Percentiles rank a stretch among this genome's conserved stretches.
Evolutionary conservation across 352 stramenopile species (phyloP).

Genomic region (Chrysophaeum taylorii): DNA sequence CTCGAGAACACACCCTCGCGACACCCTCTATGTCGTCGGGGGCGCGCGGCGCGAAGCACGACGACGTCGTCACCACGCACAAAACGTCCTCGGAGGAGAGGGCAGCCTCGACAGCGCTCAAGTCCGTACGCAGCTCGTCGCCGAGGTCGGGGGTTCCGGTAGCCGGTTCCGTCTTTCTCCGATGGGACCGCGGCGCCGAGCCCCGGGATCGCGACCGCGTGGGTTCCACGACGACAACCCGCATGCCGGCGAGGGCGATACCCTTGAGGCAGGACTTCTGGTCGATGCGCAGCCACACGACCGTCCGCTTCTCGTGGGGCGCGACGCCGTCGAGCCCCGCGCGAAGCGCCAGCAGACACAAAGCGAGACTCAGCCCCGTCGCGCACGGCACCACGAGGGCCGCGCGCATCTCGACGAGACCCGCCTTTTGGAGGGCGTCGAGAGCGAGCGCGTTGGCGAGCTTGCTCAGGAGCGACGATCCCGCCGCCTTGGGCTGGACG

Average conservation of each 20-base stretch:
- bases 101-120: conserved; percentile 56
- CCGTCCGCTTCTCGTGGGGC: not conserved
- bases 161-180: conserved; percentile 23
- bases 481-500: conserved; percentile 94
- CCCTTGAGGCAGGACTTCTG: conserved; percentile 98
- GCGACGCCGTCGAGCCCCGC: not conserved
- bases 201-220: conserved; percentile 33
- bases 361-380: conserved; percentile 88
- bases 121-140: conserved; percentile 76
- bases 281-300: conserved; percentile 77
- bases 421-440: conserved; percentile 75
- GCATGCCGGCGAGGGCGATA: conserved; percentile 79
- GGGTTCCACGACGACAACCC: conserved; percentile 66
- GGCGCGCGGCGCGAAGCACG: conserved; percentile 91
- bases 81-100: conserved; percentile 62
- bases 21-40: conserved; percentile 85
- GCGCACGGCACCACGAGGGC: conserved; percentile 84
- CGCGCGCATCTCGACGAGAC: conserved; percentile 39
- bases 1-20: conserved; percentile 65
- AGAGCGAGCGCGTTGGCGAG: conserved; percentile 74
- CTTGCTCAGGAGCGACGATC: conserved; percentile 86
- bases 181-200: conserved; percentile 19
- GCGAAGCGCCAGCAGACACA: conserved; percentile 74
- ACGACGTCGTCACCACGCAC: conserved; percentile 92
- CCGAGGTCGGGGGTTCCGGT: conserved; percentile 15